A percentile compares a stretch with the other conserved stretches of the same genome.
Evolutionary conservation across 176 grass and related monocot species (phyloP).

Genomic region (Raddia distichophylla): DNA sequence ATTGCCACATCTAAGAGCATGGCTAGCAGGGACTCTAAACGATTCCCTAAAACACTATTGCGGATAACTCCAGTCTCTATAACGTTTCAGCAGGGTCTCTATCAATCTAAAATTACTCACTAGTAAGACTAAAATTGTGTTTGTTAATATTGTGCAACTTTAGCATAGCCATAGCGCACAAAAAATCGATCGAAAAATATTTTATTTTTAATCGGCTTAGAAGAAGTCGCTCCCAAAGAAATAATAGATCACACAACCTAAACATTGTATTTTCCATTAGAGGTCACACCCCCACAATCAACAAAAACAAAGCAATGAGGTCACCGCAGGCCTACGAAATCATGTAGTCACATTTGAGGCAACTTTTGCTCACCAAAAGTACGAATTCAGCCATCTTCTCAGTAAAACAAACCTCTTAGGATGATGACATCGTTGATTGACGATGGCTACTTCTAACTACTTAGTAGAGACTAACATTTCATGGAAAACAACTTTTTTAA

Average conservation of each 20-base stretch:
- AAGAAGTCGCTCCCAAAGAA: too few species aligned
- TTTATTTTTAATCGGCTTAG: too few species aligned
- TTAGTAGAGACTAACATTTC: constrained; percentile 8
- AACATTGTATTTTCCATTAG: neutral
- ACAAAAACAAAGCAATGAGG: neutral
- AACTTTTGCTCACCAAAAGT: constrained; percentile 1
- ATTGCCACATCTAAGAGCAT: too few species aligned
- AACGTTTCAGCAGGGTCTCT: too few species aligned
- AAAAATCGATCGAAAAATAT: too few species aligned
- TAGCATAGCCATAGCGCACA: too few species aligned
- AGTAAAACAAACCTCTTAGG: constrained; percentile 6
- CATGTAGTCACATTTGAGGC: constrained; percentile 30
- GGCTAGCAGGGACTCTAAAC: too few species aligned
- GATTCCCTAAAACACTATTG: too few species aligned
- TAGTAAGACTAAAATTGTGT: too few species aligned
- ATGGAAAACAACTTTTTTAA: neutral
- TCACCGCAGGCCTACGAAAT: neutral
- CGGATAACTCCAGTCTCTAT: too few species aligned
- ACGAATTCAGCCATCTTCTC: neutral
- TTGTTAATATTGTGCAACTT: too few species aligned
- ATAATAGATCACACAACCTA: neutral
- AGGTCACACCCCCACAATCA: neutral
- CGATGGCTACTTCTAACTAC: neutral
- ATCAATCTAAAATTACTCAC: too few species aligned
- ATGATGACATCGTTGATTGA: neutral